A percentile compares a stretch with the other conserved stretches of the same genome.
These are phyloP conservation scores for Apophysomyces sp. DNA, from an alignment of 371 early-diverging fungal genomes.

Conservation along the genomic window DNA sequence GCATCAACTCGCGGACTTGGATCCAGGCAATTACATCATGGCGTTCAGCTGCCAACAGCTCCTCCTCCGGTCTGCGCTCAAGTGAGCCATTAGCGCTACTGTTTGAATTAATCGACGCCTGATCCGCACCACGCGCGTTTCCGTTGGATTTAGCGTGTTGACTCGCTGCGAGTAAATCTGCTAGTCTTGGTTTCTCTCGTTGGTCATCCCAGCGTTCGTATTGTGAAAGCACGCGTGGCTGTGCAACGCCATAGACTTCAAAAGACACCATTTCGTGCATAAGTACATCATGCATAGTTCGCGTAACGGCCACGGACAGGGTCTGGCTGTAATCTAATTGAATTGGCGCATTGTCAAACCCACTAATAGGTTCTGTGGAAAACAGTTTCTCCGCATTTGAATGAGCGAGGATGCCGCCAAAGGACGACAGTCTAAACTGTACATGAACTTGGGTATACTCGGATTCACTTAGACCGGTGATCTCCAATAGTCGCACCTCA, in stretches of 20 bases:
- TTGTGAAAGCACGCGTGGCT: conserved; percentile 47
- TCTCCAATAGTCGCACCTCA: conserved; percentile 67
- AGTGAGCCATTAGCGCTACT: conserved; percentile 18
- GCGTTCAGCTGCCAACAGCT: conserved; percentile 60
- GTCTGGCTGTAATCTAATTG: conserved; percentile 67
- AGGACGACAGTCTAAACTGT: conserved; percentile 52
- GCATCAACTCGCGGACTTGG: conserved; percentile 66
- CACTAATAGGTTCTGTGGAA: conserved; percentile 64
- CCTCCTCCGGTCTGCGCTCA: conserved; percentile 67
- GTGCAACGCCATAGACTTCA: conserved; percentile 69
- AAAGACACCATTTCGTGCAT: conserved; percentile 43
- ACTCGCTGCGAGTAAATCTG: conserved; percentile 1
- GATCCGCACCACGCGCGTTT: background rate
- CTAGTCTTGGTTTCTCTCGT: conserved; percentile 18
- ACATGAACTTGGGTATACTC: conserved; percentile 79
- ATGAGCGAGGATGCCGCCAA: conserved; percentile 47
- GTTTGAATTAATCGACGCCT: conserved; percentile 20
- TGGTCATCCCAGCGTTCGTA: conserved; percentile 61
- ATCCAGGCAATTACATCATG: conserved; percentile 74
- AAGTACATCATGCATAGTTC: conserved; percentile 42
- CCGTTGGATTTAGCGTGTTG: background rate
- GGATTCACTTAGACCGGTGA: conserved; percentile 68
- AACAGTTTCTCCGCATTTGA: conserved; percentile 60
- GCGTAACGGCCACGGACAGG: conserved; percentile 49
- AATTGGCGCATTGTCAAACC: conserved; percentile 53